Percentiles rank a stretch among this genome's conserved stretches.
Evolutionary conservation across 805 yeast genomes (phyloP).

Genomic region (Saccharomycopsis babjevae): DNA sequence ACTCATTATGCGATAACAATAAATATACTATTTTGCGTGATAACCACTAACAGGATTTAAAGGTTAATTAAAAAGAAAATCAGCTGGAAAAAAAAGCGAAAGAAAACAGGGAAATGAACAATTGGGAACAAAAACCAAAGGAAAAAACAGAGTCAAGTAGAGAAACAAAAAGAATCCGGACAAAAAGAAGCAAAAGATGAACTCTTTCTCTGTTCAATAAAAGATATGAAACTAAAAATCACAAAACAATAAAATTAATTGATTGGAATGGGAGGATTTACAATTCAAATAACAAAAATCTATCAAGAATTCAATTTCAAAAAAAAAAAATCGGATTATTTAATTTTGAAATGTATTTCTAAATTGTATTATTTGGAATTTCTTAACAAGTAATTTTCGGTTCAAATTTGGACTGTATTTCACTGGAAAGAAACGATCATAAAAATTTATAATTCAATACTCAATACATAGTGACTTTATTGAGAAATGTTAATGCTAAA

Average conservation of each 20-base stretch:
- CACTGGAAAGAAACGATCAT: background rate
- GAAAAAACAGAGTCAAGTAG: background rate
- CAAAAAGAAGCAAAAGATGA: background rate
- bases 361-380: background rate
- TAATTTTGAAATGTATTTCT: background rate
- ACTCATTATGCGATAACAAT: background rate
- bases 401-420: background rate
- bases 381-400: background rate
- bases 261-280: background rate
- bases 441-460: background rate
- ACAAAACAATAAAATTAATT: background rate
- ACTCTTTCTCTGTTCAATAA: background rate
- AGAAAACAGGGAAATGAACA: background rate
- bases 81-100: background rate
- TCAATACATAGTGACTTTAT: background rate
- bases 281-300: slow-evolving; percentile 1
- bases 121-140: background rate
- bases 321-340: background rate
- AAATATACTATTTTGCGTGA: background rate
- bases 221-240: background rate
- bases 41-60: background rate
- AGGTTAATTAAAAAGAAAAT: background rate
- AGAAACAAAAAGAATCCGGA: background rate
- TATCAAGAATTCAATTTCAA: slow-evolving; percentile 1
- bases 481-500: background rate